These are phyloP conservation scores for Hamiltosporidium tvaerminnensis DNA, from an alignment of 371 early-diverging fungal genomes.

Conservation along the genomic window DNA sequence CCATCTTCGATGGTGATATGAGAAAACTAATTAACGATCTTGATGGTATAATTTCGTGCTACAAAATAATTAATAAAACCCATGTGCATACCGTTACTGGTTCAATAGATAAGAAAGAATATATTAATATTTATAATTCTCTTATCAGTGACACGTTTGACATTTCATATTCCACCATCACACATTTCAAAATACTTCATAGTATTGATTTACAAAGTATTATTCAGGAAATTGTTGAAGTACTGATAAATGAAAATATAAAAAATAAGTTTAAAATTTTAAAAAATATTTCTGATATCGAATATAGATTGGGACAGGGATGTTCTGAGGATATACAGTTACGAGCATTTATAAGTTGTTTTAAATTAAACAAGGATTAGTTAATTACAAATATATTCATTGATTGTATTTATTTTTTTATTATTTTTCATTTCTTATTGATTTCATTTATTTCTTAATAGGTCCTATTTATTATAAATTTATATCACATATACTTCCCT, in stretches of 20 bases:
- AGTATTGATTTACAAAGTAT: conserved; percentile 27
- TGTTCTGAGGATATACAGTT: conserved; percentile 48
- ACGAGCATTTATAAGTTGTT: conserved; percentile 2
- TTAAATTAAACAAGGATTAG: background rate
- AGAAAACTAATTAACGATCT: conserved; percentile 69
- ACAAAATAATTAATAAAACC: conserved; percentile 8
- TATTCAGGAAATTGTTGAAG: conserved; percentile 18
- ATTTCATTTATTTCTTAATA: no score
- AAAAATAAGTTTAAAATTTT: conserved; percentile 35
- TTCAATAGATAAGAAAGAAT: conserved; percentile 5
- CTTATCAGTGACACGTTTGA: conserved; percentile 18
- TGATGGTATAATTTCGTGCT: conserved; percentile 37
- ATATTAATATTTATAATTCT: conserved; percentile 18
- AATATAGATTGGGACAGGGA: conserved; percentile 35
- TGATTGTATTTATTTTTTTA: no score
- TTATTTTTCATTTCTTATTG: no score
- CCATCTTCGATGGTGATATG: conserved; percentile 78
- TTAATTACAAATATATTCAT: no score
- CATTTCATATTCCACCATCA: no score
- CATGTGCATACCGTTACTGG: conserved; percentile 34
- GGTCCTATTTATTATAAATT: no score
- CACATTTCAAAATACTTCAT: background rate
- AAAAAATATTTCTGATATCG: conserved; percentile 37
- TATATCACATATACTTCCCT: no score
- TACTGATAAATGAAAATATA: conserved; percentile 12